Percentiles rank a stretch among this genome's conserved stretches.
Conservation (phyloP, 2,329 filamentous ascomycete genomes). For the Celoporthe dispersa region DNA sequence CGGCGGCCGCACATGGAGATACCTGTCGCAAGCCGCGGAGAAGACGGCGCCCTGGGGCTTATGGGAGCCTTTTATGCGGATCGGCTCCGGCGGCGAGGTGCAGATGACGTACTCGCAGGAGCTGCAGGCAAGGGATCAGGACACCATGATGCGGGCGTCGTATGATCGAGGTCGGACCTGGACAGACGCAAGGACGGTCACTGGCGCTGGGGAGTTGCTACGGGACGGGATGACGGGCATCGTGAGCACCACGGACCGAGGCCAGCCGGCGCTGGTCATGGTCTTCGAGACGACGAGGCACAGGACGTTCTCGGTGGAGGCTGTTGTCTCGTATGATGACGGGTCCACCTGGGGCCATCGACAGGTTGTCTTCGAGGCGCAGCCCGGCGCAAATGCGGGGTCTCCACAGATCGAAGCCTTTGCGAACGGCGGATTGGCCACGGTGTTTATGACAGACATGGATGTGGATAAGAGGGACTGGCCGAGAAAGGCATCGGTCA, state of each 20-base stretch:
- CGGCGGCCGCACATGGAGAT: slow-evolving; percentile 48
- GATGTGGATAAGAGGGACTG: slow-evolving; percentile 42
- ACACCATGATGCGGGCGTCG: slow-evolving; percentile 53
- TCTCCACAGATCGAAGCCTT: slow-evolving; percentile 50
- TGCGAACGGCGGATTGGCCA: slow-evolving; percentile 44
- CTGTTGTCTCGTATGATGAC: slow-evolving; percentile 49
- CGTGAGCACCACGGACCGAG: slow-evolving; percentile 39
- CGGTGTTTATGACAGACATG: slow-evolving; percentile 53
- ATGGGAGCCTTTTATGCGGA: slow-evolving; percentile 56
- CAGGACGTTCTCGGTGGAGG: slow-evolving; percentile 47
- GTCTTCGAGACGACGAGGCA: slow-evolving; percentile 51
- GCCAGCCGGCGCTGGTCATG: slow-evolving; percentile 46
- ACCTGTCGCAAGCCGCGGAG: slow-evolving; percentile 49
- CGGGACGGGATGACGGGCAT: slow-evolving; percentile 53
- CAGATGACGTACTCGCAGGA: slow-evolving; percentile 53
- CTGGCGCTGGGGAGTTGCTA: slow-evolving; percentile 41
- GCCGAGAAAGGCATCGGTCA: slow-evolving; percentile 47
- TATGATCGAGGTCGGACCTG: slow-evolving; percentile 48
- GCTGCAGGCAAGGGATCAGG: slow-evolving; percentile 50
- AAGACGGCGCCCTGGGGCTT: slow-evolving; percentile 41
- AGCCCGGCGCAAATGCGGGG: slow-evolving; percentile 43
- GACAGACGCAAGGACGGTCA: slow-evolving; percentile 44
- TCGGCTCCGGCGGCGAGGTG: slow-evolving; percentile 37
- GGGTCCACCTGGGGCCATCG: slow-evolving; percentile 45
- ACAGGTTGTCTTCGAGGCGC: slow-evolving; percentile 45